Evolutionary conservation across 495 filamentous ascomycete species (phyloP).

Genomic region (Trichocladium antarcticum): DNA sequence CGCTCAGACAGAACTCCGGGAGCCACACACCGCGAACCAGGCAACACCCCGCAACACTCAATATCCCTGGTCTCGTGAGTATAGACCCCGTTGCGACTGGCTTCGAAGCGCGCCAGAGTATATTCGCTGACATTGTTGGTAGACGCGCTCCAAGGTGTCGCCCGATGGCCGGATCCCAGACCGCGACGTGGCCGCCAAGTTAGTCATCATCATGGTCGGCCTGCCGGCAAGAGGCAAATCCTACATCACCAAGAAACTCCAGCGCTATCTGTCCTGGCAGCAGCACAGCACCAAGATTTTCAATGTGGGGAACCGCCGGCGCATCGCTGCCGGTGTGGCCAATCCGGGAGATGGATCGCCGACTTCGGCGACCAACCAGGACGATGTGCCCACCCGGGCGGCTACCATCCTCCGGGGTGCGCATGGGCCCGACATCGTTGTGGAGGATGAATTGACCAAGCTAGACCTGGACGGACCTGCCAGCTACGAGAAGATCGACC

Average conservation of each 20-base stretch:
- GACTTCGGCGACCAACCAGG: constrained; percentile 13
- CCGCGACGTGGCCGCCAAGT: constrained; percentile 84
- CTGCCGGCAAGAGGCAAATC: constrained; percentile 91
- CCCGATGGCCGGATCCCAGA: constrained; percentile 89
- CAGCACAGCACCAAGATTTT: constrained; percentile 93
- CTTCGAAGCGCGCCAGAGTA: too few relatives aligned
- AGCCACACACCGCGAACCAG: constrained; percentile 49
- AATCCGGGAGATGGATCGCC: constrained; percentile 21
- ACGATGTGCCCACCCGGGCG: constrained; percentile 32
- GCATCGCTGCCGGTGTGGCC: constrained; percentile 55
- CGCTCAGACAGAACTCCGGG: constrained; percentile 49
- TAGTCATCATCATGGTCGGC: constrained; percentile 97
- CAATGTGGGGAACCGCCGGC: constrained; percentile 87
- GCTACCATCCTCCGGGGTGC: constrained; percentile 39
- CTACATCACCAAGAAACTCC: constrained; percentile 96
- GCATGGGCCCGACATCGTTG: constrained; percentile 27
- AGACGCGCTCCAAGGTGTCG: constrained; percentile 84
- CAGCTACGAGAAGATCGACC: constrained; percentile 52
- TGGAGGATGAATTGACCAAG: constrained; percentile 24
- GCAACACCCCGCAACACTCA: constrained; percentile 70
- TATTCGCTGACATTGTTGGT: too few relatives aligned
- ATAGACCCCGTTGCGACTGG: too few relatives aligned
- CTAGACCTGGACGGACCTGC: constrained; percentile 24
- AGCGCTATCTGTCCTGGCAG: constrained; percentile 90
- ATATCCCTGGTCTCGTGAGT: constrained; percentile 78